Conservation (phyloP, 106 monocot genomes). For the Dendrobium catenatum region DNA sequence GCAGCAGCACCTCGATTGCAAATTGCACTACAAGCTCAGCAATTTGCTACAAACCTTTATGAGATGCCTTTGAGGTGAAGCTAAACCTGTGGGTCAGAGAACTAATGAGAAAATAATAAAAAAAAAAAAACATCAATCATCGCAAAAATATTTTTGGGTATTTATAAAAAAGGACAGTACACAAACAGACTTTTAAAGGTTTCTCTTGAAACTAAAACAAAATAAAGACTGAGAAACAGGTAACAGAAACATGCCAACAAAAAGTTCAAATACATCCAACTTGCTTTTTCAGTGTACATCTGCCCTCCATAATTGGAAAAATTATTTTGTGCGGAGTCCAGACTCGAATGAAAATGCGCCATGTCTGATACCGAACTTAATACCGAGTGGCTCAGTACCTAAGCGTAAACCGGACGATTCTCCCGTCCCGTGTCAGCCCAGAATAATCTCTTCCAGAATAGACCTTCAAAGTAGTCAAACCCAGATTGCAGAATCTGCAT, state of each 20-base stretch:
- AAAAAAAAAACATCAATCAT: not conserved
- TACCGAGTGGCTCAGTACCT: too few relatives aligned
- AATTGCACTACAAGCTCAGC: not conserved
- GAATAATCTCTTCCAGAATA: not conserved
- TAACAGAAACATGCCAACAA: not conserved
- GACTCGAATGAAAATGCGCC: too few relatives aligned
- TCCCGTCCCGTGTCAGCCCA: too few relatives aligned
- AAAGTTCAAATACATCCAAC: constrained; percentile 5
- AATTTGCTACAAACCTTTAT: constrained; percentile 17
- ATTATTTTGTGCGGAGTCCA: too few relatives aligned
- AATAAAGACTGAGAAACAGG: not conserved
- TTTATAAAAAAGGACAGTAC: not conserved
- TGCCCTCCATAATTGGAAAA: not conserved
- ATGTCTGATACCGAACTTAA: too few relatives aligned
- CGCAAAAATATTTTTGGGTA: not conserved
- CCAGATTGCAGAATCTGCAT: constrained; percentile 21
- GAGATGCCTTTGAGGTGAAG: not conserved
- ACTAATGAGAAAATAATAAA: not conserved
- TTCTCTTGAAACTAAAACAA: constrained; percentile 1
- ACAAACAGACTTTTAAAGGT: not conserved
- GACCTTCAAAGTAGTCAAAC: constrained; percentile 5
- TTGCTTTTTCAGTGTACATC: not conserved
- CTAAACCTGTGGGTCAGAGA: constrained; percentile 12
- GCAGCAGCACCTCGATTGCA: not conserved
- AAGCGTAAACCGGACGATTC: too few relatives aligned